A percentile compares a stretch with the other conserved stretches of the same genome.
phyloP scores from a whole-genome alignment of 345 rosid species.

The Conringia planisiliqua region DNA sequence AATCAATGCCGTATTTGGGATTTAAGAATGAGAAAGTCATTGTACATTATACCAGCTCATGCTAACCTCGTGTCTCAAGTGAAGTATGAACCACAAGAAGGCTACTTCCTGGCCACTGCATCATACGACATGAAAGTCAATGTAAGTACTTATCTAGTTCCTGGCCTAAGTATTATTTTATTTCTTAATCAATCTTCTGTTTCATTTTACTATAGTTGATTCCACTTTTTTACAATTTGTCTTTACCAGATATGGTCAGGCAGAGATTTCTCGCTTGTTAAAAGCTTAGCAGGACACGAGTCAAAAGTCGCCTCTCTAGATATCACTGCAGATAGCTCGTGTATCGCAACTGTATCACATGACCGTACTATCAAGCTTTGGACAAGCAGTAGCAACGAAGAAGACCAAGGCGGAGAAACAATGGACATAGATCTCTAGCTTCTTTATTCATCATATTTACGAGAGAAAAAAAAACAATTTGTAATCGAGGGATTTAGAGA shows the following conservation, averaged over 20 bases:
- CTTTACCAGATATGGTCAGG: slow-evolving; percentile 85
- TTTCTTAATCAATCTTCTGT: neutral
- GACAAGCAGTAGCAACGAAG: slow-evolving; percentile 43
- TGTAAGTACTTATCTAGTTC: slow-evolving; percentile 39
- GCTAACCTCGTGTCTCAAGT: slow-evolving; percentile 88
- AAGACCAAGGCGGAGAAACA: slow-evolving; percentile 27
- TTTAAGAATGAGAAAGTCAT: slow-evolving; percentile 77
- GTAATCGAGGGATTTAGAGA: neutral
- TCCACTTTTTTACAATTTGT: slow-evolving; percentile 7
- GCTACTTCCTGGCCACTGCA: slow-evolving; percentile 84
- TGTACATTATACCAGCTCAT: slow-evolving; percentile 89
- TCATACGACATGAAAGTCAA: slow-evolving; percentile 91
- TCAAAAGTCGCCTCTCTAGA: slow-evolving; percentile 74
- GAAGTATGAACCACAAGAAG: slow-evolving; percentile 96
- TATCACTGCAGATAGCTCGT: slow-evolving; percentile 56
- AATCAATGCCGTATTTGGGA: slow-evolving; percentile 97
- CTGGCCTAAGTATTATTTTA: neutral
- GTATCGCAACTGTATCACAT: slow-evolving; percentile 66
- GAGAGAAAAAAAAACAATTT: neutral
- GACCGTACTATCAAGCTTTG: slow-evolving; percentile 76
- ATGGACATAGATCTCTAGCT: slow-evolving; percentile 54
- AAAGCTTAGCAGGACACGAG: slow-evolving; percentile 75
- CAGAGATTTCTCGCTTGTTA: slow-evolving; percentile 81
- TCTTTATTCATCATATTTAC: neutral
- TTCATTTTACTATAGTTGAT: slow-evolving; percentile 17